Evolutionary conservation across 192 early-diverging fungal genomes (phyloP).

Genomic region (Coemansia guatemalensis): DNA sequence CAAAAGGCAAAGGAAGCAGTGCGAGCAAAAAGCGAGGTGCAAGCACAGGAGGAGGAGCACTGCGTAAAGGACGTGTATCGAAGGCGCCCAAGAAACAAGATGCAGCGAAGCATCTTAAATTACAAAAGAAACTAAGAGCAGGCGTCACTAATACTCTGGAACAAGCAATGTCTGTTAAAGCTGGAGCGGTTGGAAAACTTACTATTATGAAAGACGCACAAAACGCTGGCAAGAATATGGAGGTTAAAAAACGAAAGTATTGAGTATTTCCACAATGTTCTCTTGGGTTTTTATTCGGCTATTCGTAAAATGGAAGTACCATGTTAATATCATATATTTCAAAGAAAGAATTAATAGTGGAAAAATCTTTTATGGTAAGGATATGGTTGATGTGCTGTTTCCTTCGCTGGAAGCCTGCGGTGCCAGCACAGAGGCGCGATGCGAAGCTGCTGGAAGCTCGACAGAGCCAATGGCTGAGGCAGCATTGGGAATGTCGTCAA

Average conservation of each 20-base stretch:
- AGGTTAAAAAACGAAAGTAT: constrained; percentile 50
- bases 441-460: not conserved
- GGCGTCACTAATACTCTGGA: constrained; percentile 41
- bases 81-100: constrained; percentile 42
- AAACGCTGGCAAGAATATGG: constrained; percentile 54
- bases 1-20: constrained; percentile 12
- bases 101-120: constrained; percentile 28
- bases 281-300: constrained; percentile 1
- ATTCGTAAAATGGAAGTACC: not conserved
- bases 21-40: not conserved
- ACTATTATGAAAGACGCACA: constrained; percentile 66
- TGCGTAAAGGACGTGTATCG: constrained; percentile 39
- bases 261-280: no score
- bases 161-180: constrained; percentile 65
- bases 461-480: not conserved
- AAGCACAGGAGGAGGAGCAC: constrained; percentile 1
- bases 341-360: no score
- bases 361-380: not conserved
- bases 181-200: constrained; percentile 66
- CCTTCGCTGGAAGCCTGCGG: not conserved
- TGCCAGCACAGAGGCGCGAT: not conserved
- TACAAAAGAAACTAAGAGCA: constrained; percentile 45
- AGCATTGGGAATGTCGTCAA: constrained; percentile 6
- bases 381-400: constrained; percentile 6
- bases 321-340: not conserved